Evolutionary conservation across 139 green algal genomes (phyloP).

Genomic region (Trebouxia sp.): DNA sequence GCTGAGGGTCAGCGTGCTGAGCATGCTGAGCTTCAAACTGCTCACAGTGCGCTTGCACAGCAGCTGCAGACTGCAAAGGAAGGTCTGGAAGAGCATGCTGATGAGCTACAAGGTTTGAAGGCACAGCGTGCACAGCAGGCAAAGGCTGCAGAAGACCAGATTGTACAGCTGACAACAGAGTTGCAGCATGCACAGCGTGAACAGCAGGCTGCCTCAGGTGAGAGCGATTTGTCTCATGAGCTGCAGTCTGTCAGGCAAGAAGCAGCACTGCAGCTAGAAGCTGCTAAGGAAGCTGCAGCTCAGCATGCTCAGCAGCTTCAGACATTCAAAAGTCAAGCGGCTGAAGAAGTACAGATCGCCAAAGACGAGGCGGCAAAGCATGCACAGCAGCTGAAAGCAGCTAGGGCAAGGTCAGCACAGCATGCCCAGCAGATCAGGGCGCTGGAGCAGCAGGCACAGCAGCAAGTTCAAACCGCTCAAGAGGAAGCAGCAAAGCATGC

Average conservation of each 20-base stretch:
- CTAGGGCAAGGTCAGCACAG: not conserved
- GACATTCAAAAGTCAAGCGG: no score
- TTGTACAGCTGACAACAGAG: not conserved
- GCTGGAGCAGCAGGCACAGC: not conserved
- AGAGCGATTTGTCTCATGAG: not conserved
- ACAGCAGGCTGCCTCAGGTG: not conserved
- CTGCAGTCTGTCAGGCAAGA: no score
- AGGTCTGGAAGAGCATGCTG: not conserved
- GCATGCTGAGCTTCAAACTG: not conserved
- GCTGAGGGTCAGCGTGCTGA: not conserved
- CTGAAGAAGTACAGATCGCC: not conserved
- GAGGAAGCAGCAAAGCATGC: not conserved
- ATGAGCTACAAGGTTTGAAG: not conserved
- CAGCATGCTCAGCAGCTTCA: not conserved
- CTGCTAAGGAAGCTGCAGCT: not conserved
- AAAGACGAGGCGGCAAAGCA: not conserved
- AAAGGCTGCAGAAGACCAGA: not conserved
- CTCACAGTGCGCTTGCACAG: not conserved
- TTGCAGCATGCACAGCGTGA: not conserved
- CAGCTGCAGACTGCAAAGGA: not conserved
- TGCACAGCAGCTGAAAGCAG: not conserved
- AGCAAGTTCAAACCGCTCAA: not conserved
- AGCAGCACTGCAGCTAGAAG: not conserved
- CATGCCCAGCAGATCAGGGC: constrained; percentile 10
- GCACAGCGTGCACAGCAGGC: not conserved